Base-by-base conservation (phyloP, 805 yeast genomes). In the Grigorovia jiainica region DNA sequence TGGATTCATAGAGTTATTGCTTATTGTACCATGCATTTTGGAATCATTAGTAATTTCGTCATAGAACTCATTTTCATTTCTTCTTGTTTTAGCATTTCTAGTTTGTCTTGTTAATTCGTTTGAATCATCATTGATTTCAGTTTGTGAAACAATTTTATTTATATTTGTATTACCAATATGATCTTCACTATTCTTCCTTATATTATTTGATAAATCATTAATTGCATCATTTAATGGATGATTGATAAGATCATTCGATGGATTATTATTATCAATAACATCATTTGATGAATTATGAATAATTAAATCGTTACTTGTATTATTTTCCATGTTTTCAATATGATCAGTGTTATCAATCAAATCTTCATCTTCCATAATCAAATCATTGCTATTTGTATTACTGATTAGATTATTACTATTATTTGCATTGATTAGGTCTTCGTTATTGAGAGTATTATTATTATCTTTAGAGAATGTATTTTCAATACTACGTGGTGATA, bases 71-170 rank as follows among this genome's bases (percentile, higher is more conserved):
- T 27, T 27, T 27, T 27, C 31, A 13, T 13, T 27, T 27, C 31
- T 27, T 8, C 31, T 27, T 6, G 31, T 13, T 27, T 27, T 27
- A 13, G 31, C 31, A n/a, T 36, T 43, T 23, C 43, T 36, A 31
- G 42, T 45, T 35, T 50, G 58, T 39, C 58, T 50, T 32, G 53
- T 46, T 20, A 55, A 37, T 16, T 53, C 48, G 31, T 54, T 46
- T 5, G 51, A 43, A 7, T 36, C 38, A 18, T 47, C 49, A 20
- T 47, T 47, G 13, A 43, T 30, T 8, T 44, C 38, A 17, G 42
- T 42, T 3, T 44, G 44, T 9, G 50, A 34, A 15, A 34, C 43
- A 10, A 43, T 36, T 7, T 39, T 40, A 10, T 42, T 50, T 4
- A 51, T 45, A 37, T 54, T 54, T 32, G 52, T 52, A 6, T 51